Base-by-base conservation (phyloP, 78 protist genomes). In the Blattamonas nauphoetae region DNA sequence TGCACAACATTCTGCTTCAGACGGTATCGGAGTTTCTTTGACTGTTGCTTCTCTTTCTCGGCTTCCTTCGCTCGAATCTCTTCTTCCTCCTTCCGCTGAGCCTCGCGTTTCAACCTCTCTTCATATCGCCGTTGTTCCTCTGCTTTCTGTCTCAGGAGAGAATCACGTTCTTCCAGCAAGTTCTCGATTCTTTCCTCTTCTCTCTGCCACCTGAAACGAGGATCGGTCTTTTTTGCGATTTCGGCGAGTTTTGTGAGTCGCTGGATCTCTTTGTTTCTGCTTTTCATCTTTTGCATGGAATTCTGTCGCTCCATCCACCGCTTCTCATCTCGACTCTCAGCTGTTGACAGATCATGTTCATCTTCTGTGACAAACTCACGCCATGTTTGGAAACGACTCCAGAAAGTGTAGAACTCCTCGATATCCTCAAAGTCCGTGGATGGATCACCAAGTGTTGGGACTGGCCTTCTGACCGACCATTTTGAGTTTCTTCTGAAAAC, bases 371-470 rank as follows among this genome's bases (percentile, higher is more conserved):
- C 41, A 79, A 94, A 95, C 78, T 95, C 97, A 36, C 97, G 55
- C 97, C 97, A 95, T 44, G 96, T 89, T 41, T 89, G 82, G 86
- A 94, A 91, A 45, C 78, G 1, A 88, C 90, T 90, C 96, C 96
- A 95, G 87, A 87, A 93, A 78, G 89, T 88, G 90, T 95, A 95
- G 89, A 94, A 94, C 45, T 78, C 88, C 34, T 92, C 78, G 1
- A 92, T 93, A 34, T 87, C 89, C 11, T 91, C 94, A 44, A 42
- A 35, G 2, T 91, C 43, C 1, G 95, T 84, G 3, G 63, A 41
- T 32, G 6, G 78, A 81, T 55, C 85, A n/a, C 96, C 97, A 2
- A 94, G 83, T 45, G 32, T 34, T 11, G 94, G 95, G 36, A 91
- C 94, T n/a, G 92, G 91, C 44, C 88, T 87, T 43, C 46, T 45